A percentile compares a stretch with the other conserved stretches of the same genome.
Evolutionary conservation across 192 early-diverging fungal genomes (phyloP).

Genomic region (Backusella macrospora): DNA sequence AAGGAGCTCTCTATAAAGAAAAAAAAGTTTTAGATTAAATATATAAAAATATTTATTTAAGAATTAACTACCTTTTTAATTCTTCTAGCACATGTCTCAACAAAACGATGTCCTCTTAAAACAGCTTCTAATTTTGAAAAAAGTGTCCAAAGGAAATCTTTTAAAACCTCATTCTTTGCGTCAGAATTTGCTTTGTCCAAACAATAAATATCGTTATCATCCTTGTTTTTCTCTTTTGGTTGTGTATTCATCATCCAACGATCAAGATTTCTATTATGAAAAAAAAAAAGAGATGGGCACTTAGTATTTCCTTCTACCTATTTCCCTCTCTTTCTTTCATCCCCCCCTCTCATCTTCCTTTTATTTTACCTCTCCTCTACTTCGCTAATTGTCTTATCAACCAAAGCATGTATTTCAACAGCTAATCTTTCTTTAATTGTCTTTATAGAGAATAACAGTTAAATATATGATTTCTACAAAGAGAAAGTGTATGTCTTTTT

Average conservation of each 20-base stretch:
- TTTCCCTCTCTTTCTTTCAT: too few relatives aligned
- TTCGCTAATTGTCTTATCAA: conserved; percentile 72
- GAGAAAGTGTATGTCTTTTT: neutral
- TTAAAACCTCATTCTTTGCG: conserved; percentile 68
- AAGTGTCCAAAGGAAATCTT: conserved; percentile 74
- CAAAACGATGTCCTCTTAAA: conserved; percentile 71
- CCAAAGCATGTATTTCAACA: conserved; percentile 69
- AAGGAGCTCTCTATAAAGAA: neutral
- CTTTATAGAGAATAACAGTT: conserved; percentile 40
- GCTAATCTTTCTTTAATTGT: conserved; percentile 71
- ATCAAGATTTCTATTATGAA: neutral
- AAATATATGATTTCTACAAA: conserved; percentile 22
- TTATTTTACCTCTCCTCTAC: conserved; percentile 69
- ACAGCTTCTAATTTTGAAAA: conserved; percentile 79
- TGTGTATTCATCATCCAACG: neutral
- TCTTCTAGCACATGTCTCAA: conserved; percentile 65
- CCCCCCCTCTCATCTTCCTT: neutral
- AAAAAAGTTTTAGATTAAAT: neutral
- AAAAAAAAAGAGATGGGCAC: neutral
- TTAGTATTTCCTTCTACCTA: too few relatives aligned
- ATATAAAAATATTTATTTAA: neutral
- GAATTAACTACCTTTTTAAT: conserved; percentile 43
- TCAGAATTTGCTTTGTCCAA: conserved; percentile 55
- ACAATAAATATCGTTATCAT: conserved; percentile 48
- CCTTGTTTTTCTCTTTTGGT: conserved; percentile 10